Evolutionary conservation across 352 stramenopile species (phyloP), one percentile per base, ranked within the genome.

Genomic region (Halophytophthora polymorphica): DNA sequence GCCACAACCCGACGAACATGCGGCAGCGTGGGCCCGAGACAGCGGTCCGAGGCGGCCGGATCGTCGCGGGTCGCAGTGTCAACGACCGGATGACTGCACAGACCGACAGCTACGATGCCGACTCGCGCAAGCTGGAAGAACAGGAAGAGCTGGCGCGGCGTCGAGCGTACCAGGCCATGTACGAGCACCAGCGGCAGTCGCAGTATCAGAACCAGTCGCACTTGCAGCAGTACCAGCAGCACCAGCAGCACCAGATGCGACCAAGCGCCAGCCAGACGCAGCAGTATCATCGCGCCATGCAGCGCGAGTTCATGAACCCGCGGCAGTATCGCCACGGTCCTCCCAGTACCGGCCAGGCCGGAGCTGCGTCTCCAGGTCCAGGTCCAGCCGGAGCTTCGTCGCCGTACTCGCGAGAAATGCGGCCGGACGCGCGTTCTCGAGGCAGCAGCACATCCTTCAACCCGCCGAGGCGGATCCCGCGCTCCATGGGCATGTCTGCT

Each of bases 221-320:
- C 31, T 50, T 77, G 43, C 69, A 71, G 10, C 68, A 63, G 21
- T 77, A 73, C 56, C 41, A 59, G 10, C 65, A 77, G 21, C 66
- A 76, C 29, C 53, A 62, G 14, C 57, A 58, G 8, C 25, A 31
- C 8, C 25, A 31, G 25, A 31, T 31, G 25, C 4, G 25, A 31
- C 25, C 25, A 8, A 31, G 25, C 25, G 25, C 25, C 25, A 31
- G 25, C 8, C 25, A 31, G 8, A 31, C 25, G 15, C 53, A 54
- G 21, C 71, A 75, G 19, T 67, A 83, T 15, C 58, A 61, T 28
- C 56, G 55, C 33, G 29, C 39, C 15, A 49, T 54, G 22, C 57
- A 64, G 34, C 58, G 53, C 18, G 51, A 66, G 33, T 65, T 68
- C 28, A 43, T 50, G 15, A 44, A 47, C 4, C 59, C 61, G 23